Evolutionary conservation across 257 asterid species (phyloP).

Genomic region (Gardenia jasminoides): DNA sequence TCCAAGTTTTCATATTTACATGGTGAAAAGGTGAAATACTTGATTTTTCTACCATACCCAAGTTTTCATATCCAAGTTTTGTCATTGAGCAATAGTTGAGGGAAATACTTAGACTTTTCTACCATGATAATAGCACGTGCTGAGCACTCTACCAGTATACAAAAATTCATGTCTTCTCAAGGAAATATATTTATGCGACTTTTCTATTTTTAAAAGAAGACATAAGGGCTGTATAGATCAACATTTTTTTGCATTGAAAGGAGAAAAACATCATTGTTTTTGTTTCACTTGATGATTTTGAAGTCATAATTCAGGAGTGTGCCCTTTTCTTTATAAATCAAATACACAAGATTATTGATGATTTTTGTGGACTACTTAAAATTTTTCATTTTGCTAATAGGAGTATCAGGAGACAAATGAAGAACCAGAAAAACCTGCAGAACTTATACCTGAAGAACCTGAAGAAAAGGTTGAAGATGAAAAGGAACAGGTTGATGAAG

Average conservation of each 20-base stretch:
- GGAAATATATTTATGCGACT: not conserved
- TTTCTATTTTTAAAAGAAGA: not conserved
- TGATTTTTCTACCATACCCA: too few relatives aligned
- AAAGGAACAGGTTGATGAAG: slow-evolving; percentile 37
- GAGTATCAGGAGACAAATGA: slow-evolving; percentile 47
- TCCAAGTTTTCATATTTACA: not conserved
- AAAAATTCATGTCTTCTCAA: not conserved
- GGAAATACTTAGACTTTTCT: too few relatives aligned
- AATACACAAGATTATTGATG: not conserved
- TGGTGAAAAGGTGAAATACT: not conserved
- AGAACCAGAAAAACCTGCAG: slow-evolving; percentile 38
- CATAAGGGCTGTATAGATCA: not conserved
- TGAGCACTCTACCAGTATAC: not conserved
- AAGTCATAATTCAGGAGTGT: not conserved
- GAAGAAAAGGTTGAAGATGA: slow-evolving; percentile 26
- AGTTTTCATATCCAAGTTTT: too few relatives aligned
- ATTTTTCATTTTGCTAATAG: slow-evolving; percentile 27
- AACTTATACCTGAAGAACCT: slow-evolving; percentile 31
- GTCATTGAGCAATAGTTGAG: not conserved
- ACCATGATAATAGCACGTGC: too few relatives aligned
- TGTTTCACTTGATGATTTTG: not conserved
- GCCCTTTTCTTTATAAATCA: not conserved
- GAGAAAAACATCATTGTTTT: not conserved
- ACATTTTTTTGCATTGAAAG: not conserved
- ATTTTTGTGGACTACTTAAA: not conserved